Conservation (phyloP, 176 grass and related monocot species). For the Elymus sibiricus region DNA sequence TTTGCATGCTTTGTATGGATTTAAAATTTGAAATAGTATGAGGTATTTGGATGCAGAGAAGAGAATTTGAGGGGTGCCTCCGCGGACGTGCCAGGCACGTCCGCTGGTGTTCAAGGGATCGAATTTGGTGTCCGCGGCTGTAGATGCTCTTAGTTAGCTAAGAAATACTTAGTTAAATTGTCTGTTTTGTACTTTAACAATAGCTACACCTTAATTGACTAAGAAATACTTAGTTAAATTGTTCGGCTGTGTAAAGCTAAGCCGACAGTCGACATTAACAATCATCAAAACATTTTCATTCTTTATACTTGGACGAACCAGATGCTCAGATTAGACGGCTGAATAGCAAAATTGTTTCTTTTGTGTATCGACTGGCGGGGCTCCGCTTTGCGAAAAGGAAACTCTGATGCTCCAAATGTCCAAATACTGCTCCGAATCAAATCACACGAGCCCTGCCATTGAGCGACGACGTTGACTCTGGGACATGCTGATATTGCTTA, state of each 20-base stretch:
- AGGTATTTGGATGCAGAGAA: no score
- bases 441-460: neutral
- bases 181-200: no score
- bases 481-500: neutral
- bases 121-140: no score
- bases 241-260: neutral
- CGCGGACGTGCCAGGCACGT: rapidly evolving
- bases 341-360: neutral
- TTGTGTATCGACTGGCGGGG: neutral
- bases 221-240: neutral
- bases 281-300: neutral
- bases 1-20: no score
- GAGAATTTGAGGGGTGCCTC: no score
- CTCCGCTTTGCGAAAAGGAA: neutral
- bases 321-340: neutral
- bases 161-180: no score
- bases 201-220: no score
- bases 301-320: neutral
- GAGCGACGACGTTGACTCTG: neutral
- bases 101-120: no score
- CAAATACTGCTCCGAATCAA: neutral
- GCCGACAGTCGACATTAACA: neutral
- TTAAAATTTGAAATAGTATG: no score
- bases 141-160: no score
- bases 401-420: neutral